phyloP scores from a whole-genome alignment of 163 green algal species.

The Chlorella variabilis region DNA sequence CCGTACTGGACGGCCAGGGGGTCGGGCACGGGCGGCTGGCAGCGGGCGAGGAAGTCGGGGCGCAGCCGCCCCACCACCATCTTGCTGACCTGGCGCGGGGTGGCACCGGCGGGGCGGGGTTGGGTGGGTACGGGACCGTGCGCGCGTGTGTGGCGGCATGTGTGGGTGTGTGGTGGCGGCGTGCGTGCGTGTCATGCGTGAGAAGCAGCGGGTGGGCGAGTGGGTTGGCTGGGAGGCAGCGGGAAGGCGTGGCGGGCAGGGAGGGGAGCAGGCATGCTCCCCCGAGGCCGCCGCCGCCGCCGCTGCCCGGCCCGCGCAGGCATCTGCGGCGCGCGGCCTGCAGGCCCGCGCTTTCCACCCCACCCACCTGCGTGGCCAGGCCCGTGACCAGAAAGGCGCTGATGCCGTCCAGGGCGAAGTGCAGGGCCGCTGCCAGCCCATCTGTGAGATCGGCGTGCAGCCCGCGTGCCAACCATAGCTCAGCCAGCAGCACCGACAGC shows the following conservation, averaged over 20 bases:
- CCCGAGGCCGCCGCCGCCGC: no score
- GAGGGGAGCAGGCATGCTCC: no score
- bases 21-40: constrained; percentile 4
- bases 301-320: no score
- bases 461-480: constrained; percentile 15
- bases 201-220: no score
- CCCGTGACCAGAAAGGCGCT: constrained; percentile 31
- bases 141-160: no score
- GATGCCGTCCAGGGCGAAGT: constrained; percentile 36
- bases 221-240: no score
- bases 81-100: constrained; percentile 28
- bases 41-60: constrained; percentile 41
- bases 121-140: not conserved
- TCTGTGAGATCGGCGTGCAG: not conserved
- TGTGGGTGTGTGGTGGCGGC: no score
- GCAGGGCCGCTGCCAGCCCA: constrained; percentile 13
- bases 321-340: no score
- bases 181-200: no score
- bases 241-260: no score
- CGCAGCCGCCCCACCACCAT: constrained; percentile 27
- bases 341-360: no score
- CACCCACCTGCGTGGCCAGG: constrained; percentile 9
- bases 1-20: constrained; percentile 5
- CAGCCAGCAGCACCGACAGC: constrained; percentile 11
- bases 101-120: not conserved